Evolutionary conservation across 306 rosid species (phyloP), one percentile per base, ranked within the genome.

Genomic region (Trichosanthes cucumerina): DNA sequence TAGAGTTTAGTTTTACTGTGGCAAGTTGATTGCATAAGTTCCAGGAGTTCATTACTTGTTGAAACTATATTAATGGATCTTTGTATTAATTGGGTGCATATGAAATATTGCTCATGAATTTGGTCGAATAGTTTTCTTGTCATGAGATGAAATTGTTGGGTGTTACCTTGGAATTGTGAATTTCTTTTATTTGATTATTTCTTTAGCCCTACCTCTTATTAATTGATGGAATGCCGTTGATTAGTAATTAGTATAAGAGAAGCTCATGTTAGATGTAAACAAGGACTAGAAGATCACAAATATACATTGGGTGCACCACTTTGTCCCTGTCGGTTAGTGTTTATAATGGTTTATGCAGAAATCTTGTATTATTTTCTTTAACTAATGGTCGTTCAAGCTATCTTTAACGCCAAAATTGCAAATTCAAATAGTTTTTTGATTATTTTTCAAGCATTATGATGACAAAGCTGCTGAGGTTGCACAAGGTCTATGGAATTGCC

Each of bases 271-370:
- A n/a, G n/a, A n/a, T n/a, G n/a, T n/a, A n/a, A n/a, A 79, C 90
- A 95, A 97, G 99, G 99, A 49, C 82, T 95, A 86, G 99, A 97
- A 72, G 99, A 95, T 82, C 99, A 95, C 83, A 95, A 95, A 86
- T 97, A 95, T 78, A 66, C 97, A n/a, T 82, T 95, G 90, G 97
- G 99, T 50, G 99, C 99, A 53, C 99, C 99, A 6, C 88, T 95
- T 56, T 95, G 99, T 87, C 99, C 99, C 80, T 95, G 99, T 77
- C 89, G 99, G 99, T 95, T 82, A 79, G 75, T 88, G 82, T 85
- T 79, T 52, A 34, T 44, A 33, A 47, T 43, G 52, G n/a, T 43
- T 41, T 69, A 3, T 64, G 16, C 23, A 21, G 75, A 36, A 64
- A 34, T 64, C 46, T 14, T 34, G 71, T 64, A 18, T 33, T 64